These are phyloP conservation scores for Dendrobium chrysotoxum DNA, from an alignment of 106 monocot species.

Conservation along the genomic window DNA sequence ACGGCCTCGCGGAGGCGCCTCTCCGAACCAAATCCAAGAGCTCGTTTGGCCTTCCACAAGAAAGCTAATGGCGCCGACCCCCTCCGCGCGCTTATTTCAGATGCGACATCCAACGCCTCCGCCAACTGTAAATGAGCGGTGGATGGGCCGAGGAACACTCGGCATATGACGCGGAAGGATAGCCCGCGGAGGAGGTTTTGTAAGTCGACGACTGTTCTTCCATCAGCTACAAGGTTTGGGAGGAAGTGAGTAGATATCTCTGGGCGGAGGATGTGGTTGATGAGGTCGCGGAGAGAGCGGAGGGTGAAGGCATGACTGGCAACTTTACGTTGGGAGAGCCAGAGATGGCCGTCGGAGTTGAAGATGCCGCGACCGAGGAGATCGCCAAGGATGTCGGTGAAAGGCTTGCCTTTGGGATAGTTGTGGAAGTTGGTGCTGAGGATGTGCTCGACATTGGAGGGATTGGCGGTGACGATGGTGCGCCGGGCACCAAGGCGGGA, in stretches of 20 bases:
- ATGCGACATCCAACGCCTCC: constrained; percentile 31
- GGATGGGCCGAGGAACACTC: constrained; percentile 15
- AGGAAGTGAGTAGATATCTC: background rate
- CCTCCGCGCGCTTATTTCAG: constrained; percentile 21
- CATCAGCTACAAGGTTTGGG: too few species aligned
- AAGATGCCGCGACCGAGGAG: constrained; percentile 40
- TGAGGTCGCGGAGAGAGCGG: background rate
- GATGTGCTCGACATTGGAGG: constrained; percentile 24
- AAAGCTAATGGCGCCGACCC: constrained; percentile 8
- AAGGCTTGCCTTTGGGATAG: constrained; percentile 32
- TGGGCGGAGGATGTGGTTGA: background rate
- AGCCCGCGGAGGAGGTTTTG: constrained; percentile 13
- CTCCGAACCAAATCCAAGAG: constrained; percentile 23
- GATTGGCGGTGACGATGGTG: constrained; percentile 35
- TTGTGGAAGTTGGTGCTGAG: constrained; percentile 27
- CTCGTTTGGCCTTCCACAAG: constrained; percentile 33
- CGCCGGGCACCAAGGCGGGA: constrained; percentile 1
- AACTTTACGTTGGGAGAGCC: constrained; percentile 25
- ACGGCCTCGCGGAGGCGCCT: constrained; percentile 12
- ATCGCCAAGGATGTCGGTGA: constrained; percentile 30
- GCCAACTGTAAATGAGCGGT: background rate
- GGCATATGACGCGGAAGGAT: constrained; percentile 19
- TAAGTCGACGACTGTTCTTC: constrained; percentile 2
- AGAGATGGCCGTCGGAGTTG: constrained; percentile 20
- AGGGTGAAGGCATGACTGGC: constrained; percentile 27